A percentile compares a stretch with the other conserved stretches of the same genome.
phyloP scores from a whole-genome alignment of 1,139 yeast species.

The Debaryomyces subglobosus region DNA sequence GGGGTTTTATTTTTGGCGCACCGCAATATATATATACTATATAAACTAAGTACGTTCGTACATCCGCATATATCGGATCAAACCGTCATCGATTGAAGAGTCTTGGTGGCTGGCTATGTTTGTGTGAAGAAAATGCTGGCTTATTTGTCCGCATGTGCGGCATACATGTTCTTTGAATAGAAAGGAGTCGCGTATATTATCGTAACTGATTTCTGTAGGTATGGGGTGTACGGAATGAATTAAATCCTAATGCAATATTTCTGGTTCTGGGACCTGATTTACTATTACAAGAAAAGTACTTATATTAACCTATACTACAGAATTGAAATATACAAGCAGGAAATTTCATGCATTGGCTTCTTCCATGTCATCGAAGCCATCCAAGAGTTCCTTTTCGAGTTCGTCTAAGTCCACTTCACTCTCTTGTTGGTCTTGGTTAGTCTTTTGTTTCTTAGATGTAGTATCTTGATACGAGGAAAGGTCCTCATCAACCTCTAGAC shows the following conservation, averaged over 20 bases:
- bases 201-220: neutral
- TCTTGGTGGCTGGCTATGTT: neutral
- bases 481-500: slow-evolving; percentile 20
- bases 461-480: slow-evolving; percentile 16
- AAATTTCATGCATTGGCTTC: slow-evolving; percentile 14
- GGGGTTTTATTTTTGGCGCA: neutral
- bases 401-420: slow-evolving; percentile 37
- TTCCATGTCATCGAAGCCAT: slow-evolving; percentile 50
- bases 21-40: neutral
- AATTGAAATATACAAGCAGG: slow-evolving; percentile 1
- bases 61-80: neutral
- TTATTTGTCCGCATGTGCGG: neutral
- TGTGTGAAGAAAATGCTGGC: neutral
- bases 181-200: neutral
- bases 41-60: neutral
- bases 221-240: neutral
- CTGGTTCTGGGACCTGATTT: neutral
- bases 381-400: slow-evolving; percentile 49
- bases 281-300: neutral
- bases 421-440: slow-evolving; percentile 11
- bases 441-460: slow-evolving; percentile 14
- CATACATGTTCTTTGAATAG: neutral
- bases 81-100: neutral
- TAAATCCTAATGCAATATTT: neutral
- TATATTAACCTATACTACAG: neutral